A percentile compares a stretch with the other conserved stretches of the same genome.
phyloP scores from a whole-genome alignment of 2,329 filamentous ascomycete genomes.

The Trichoderma koningiopsis region DNA sequence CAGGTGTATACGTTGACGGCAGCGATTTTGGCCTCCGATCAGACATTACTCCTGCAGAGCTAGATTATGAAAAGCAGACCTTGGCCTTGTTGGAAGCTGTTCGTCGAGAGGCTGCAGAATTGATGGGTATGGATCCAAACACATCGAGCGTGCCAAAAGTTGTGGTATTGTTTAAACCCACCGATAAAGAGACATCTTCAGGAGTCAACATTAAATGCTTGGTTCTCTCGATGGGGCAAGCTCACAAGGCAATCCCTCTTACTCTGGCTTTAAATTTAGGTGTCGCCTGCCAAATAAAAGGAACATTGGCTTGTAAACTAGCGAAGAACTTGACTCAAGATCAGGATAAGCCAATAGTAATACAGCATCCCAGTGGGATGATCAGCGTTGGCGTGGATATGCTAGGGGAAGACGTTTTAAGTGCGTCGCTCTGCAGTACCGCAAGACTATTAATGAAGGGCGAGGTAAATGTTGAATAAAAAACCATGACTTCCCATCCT shows the following conservation, averaged over 20 bases:
- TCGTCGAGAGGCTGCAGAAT: neutral
- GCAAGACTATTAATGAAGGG: neutral
- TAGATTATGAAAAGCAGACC: neutral
- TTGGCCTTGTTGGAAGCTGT: neutral
- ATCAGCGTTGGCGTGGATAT: slow-evolving; percentile 1
- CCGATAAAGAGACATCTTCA: neutral
- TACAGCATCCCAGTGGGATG: slow-evolving; percentile 4
- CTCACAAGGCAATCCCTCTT: neutral
- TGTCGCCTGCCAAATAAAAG: neutral
- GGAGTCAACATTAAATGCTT: neutral
- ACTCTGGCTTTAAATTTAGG: neutral
- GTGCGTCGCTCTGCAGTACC: neutral
- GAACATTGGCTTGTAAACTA: neutral
- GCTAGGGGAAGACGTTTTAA: neutral
- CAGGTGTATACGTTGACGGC: neutral
- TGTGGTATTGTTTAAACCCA: neutral
- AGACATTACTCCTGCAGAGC: neutral
- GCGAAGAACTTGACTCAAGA: neutral
- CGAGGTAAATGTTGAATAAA: neutral
- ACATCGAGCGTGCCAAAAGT: neutral
- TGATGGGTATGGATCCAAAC: neutral
- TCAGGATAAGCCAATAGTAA: neutral
- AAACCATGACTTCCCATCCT: neutral
- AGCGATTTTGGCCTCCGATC: neutral
- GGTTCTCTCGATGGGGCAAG: neutral